Conservation (phyloP, 108 stramenopile species). For the Cyclotella distinguenda region DNA sequence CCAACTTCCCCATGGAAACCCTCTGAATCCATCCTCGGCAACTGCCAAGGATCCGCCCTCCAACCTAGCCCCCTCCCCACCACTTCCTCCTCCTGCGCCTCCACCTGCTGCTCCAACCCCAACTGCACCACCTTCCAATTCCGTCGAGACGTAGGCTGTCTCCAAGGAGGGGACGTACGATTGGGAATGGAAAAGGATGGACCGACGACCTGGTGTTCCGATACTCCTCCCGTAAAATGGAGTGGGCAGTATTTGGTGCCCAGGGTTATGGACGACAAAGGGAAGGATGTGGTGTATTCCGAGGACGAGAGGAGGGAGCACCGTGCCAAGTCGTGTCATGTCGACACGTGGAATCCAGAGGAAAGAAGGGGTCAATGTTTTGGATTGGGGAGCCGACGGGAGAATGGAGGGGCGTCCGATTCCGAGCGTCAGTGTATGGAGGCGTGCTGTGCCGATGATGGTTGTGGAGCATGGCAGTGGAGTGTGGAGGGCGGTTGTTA, state of each 20-base stretch:
- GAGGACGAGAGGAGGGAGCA: not conserved
- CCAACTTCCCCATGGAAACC: constrained; percentile 46
- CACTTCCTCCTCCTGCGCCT: constrained; percentile 40
- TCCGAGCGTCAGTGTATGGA: constrained; percentile 44
- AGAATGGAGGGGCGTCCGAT: constrained; percentile 23
- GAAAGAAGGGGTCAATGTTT: constrained; percentile 61
- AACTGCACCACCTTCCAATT: constrained; percentile 56
- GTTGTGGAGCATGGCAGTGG: constrained; percentile 61
- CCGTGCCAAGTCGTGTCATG: constrained; percentile 21
- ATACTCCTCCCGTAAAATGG: constrained; percentile 54
- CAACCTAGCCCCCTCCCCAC: constrained; percentile 10
- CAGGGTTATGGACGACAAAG: no score
- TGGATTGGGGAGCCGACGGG: constrained; percentile 60
- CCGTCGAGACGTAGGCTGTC: constrained; percentile 49
- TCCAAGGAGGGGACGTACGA: constrained; percentile 52
- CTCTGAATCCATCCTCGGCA: constrained; percentile 49
- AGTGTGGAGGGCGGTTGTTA: constrained; percentile 51
- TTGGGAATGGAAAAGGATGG: constrained; percentile 63
- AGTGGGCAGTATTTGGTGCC: constrained; percentile 47
- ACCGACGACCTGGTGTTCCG: constrained; percentile 51
- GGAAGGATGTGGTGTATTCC: no score
- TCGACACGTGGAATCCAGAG: constrained; percentile 53
- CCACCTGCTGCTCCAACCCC: constrained; percentile 38
- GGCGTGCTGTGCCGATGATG: constrained; percentile 54
- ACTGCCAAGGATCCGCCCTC: constrained; percentile 45